These are phyloP conservation scores for Corynascus novoguineensis DNA, from an alignment of 495 filamentous ascomycete genomes.

Conservation along the genomic window DNA sequence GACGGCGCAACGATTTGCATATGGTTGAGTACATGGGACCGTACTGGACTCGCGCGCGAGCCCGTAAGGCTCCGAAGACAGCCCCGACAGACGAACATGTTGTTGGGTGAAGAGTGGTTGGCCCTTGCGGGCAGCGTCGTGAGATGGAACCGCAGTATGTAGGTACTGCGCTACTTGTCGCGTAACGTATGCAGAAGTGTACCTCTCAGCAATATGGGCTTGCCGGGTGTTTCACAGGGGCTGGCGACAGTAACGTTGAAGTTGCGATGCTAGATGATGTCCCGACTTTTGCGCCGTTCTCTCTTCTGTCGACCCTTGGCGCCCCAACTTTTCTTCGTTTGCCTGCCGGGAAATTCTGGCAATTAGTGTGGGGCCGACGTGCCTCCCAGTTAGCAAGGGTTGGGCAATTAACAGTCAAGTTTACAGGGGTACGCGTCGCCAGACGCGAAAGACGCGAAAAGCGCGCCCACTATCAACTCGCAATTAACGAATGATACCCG, in stretches of 20 bases:
- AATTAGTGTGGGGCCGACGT: neutral
- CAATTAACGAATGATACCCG: constrained; percentile 13
- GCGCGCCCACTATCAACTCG: constrained; percentile 23
- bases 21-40: constrained; percentile 8
- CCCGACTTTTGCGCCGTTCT: neutral
- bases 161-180: no score
- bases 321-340: constrained; percentile 5
- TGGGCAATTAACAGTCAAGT: neutral
- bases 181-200: no score
- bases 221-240: no score
- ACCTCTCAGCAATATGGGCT: no score
- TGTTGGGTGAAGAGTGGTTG: neutral
- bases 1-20: neutral
- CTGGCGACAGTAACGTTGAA: constrained; percentile 1
- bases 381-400: constrained; percentile 3
- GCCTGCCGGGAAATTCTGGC: constrained; percentile 15
- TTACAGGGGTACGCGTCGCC: constrained; percentile 16
- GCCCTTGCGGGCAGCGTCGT: neutral
- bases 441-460: constrained; percentile 26
- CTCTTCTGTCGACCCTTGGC: constrained; percentile 6
- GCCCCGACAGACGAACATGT: constrained; percentile 40
- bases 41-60: constrained; percentile 5
- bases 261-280: no score
- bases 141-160: no score
- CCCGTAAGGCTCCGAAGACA: constrained; percentile 29